A percentile compares a stretch with the other conserved stretches of the same genome.
These are phyloP conservation scores for Entomortierella chlamydospora DNA, from an alignment of 192 early-diverging fungal species.

Conservation along the genomic window DNA sequence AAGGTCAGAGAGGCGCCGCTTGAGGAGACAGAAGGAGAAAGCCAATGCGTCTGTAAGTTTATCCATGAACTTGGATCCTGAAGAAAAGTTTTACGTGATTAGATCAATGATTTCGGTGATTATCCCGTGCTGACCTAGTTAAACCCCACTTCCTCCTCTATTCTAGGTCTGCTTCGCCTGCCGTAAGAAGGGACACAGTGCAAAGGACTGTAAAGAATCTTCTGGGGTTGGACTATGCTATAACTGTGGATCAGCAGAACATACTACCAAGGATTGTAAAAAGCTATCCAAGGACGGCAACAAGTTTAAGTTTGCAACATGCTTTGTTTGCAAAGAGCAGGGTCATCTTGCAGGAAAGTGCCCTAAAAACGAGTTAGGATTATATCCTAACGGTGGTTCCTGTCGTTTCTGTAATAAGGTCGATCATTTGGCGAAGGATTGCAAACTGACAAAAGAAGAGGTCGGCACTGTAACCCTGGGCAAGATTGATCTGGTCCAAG, in stretches of 20 bases:
- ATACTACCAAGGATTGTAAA: conserved; percentile 83
- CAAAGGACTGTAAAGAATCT: conserved; percentile 82
- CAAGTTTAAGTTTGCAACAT: conserved; percentile 82
- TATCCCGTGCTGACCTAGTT: too few species aligned
- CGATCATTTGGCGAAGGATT: conserved; percentile 86
- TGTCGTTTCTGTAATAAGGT: conserved; percentile 93
- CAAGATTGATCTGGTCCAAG: conserved; percentile 83
- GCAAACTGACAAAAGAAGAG: conserved; percentile 73
- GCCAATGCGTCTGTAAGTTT: conserved; percentile 34
- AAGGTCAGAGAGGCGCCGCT: conserved; percentile 43
- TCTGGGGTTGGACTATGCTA: conserved; percentile 81
- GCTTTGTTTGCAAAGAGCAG: conserved; percentile 86
- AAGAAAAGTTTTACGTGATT: too few species aligned
- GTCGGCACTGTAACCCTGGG: conserved; percentile 72
- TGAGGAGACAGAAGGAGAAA: conserved; percentile 52
- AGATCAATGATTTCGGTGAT: too few species aligned
- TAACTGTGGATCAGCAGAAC: conserved; percentile 88
- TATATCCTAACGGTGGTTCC: conserved; percentile 91
- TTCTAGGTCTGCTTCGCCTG: conserved; percentile 86
- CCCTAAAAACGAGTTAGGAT: conserved; percentile 87
- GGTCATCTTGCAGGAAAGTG: conserved; percentile 89
- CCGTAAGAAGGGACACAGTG: conserved; percentile 84
- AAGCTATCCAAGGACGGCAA: conserved; percentile 62
- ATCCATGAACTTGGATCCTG: too few species aligned
- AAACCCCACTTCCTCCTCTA: not conserved